A percentile compares a stretch with the other conserved stretches of the same genome.
phyloP scores from a whole-genome alignment of 116 monocot genomes.

The Cymodocea nodosa region DNA sequence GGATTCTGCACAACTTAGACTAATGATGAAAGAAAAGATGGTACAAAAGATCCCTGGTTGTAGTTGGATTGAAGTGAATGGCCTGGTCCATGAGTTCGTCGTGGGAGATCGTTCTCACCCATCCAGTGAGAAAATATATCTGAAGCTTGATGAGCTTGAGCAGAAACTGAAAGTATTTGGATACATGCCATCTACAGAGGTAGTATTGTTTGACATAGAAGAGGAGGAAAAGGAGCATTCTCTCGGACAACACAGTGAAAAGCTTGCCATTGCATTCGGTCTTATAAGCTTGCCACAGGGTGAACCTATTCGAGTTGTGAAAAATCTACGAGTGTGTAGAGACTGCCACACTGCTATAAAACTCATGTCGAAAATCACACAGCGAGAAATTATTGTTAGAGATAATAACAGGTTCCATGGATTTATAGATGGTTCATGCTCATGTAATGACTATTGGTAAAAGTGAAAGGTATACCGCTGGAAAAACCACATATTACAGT shows the following conservation, averaged over 20 bases:
- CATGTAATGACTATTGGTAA: constrained; percentile 19
- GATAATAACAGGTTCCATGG: constrained; percentile 15
- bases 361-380: constrained; percentile 13
- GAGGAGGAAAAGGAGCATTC: constrained; percentile 19
- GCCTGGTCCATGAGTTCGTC: constrained; percentile 20
- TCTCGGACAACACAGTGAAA: constrained; percentile 17
- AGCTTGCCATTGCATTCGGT: constrained; percentile 16
- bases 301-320: constrained; percentile 8
- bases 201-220: constrained; percentile 16
- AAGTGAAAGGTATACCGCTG: too few species aligned
- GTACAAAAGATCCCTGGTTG: constrained; percentile 17
- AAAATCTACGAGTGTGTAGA: constrained; percentile 15
- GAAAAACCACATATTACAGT: too few species aligned
- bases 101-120: constrained; percentile 11
- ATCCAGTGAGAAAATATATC: constrained; percentile 12
- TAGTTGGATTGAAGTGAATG: constrained; percentile 19
- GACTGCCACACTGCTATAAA: constrained; percentile 19
- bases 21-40: constrained; percentile 12
- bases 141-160: constrained; percentile 14
- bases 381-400: constrained; percentile 11
- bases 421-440: constrained; percentile 11
- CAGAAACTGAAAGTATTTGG: constrained; percentile 11
- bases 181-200: constrained; percentile 11
- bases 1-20: constrained; percentile 50
- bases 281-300: constrained; percentile 2